Conservation (phyloP, 495 filamentous ascomycete genomes). For the Bryoglossum gracile region DNA sequence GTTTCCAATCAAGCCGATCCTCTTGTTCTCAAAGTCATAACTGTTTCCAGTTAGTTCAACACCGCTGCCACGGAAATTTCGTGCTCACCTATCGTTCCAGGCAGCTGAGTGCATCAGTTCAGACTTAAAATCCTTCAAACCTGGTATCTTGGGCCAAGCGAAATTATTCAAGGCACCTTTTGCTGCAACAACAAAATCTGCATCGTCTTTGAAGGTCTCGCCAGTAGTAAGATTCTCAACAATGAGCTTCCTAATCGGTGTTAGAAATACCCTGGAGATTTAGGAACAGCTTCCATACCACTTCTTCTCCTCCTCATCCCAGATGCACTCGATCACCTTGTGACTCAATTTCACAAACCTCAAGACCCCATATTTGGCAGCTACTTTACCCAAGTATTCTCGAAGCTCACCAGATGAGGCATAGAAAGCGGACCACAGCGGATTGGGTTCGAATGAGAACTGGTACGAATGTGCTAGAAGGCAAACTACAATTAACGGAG, state of each 20-base stretch:
- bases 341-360: constrained; percentile 40
- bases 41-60: too few relatives aligned
- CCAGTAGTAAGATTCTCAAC: constrained; percentile 20
- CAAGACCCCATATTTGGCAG: constrained; percentile 54
- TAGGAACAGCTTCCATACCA: constrained; percentile 33
- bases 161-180: constrained; percentile 32
- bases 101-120: constrained; percentile 42
- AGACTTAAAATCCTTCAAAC: constrained; percentile 34
- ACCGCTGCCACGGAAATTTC: too few relatives aligned
- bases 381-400: constrained; percentile 55
- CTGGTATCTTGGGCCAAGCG: constrained; percentile 42
- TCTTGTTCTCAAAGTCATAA: constrained; percentile 38
- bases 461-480: constrained; percentile 69
- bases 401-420: constrained; percentile 57
- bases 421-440: constrained; percentile 59
- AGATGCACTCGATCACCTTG: constrained; percentile 41
- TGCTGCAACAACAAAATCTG: constrained; percentile 27
- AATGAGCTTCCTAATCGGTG: constrained; percentile 30
- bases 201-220: constrained; percentile 17
- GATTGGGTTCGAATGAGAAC: constrained; percentile 56
- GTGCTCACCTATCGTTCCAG: constrained; percentile 43
- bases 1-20: constrained; percentile 47
- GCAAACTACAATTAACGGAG: too few relatives aligned
- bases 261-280: background rate
- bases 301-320: constrained; percentile 40